These are phyloP conservation scores for Verticillium nubilum DNA, from an alignment of 2,329 filamentous ascomycete genomes.

Conservation along the genomic window DNA sequence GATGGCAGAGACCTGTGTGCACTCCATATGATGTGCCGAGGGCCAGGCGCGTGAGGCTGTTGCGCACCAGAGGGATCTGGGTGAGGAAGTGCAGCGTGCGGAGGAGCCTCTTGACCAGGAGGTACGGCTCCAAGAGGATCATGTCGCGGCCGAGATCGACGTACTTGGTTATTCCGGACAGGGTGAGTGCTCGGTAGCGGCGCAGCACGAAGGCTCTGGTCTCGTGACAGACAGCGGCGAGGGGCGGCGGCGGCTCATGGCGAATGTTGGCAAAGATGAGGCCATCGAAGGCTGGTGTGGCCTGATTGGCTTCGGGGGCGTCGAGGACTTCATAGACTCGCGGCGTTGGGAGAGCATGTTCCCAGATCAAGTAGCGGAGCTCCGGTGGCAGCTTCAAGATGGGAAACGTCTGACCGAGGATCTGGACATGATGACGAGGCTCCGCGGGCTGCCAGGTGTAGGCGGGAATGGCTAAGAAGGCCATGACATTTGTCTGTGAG, in stretches of 20 bases:
- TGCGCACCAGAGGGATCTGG: conserved; percentile 36
- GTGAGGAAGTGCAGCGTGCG: conserved; percentile 40
- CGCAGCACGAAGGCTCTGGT: conserved; percentile 35
- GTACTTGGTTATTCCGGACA: conserved; percentile 40
- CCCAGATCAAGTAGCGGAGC: conserved; percentile 40
- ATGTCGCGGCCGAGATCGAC: conserved; percentile 40
- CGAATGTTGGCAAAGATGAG: conserved; percentile 42
- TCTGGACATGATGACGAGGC: neutral
- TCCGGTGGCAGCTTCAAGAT: conserved; percentile 32
- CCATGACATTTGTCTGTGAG: conserved; percentile 6
- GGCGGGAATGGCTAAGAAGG: conserved; percentile 3
- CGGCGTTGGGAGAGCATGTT: conserved; percentile 35
- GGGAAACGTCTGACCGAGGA: conserved; percentile 3
- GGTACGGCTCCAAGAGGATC: conserved; percentile 40
- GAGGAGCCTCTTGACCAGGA: conserved; percentile 39
- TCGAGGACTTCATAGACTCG: conserved; percentile 43
- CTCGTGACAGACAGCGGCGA: conserved; percentile 38
- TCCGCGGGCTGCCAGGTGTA: neutral
- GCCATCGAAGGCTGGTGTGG: conserved; percentile 31
- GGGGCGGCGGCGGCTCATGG: conserved; percentile 36
- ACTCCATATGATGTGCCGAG: conserved; percentile 41
- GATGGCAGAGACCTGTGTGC: conserved; percentile 38
- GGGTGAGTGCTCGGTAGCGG: conserved; percentile 36
- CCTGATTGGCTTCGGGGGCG: conserved; percentile 33
- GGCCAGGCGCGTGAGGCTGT: conserved; percentile 33